Evolutionary conservation across 2,329 filamentous ascomycete species (phyloP), one percentile per base, ranked within the genome.

Genomic region (Xylaria digitata): DNA sequence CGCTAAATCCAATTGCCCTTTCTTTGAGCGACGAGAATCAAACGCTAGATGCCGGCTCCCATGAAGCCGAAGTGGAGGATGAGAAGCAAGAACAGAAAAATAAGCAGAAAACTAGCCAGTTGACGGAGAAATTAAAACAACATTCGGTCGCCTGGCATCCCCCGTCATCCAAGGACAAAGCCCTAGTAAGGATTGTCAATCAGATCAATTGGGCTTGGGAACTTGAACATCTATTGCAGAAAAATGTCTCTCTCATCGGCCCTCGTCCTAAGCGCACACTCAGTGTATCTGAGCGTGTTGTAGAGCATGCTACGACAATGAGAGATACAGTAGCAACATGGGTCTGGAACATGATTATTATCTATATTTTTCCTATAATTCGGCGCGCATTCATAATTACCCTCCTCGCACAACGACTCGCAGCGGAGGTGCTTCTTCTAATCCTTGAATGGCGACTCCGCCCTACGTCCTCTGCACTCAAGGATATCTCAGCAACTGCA

Each of bases 151-250:
- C 92, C 61, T 89, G 89, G 71, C 92, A 92, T 75, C 82, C 87
- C 2, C 88, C 90, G 2, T 96, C 95, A 1, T 87, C 90, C 66
- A 95, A 97, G 74, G 96, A 99, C 78, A 86, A 89, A 68, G 91
- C 92, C 1, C 83, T 99, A 34, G 86, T 90, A 4, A 89, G 88
- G 63, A 94, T 98, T 65, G 87, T 97, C 71, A 93, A 94, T 73
- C 95, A 98, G 80, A 91, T 98, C 77, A 99, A 99, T 76, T 99
- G 96, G 85, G 93, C 94, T 0, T 94, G 90, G 82, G 96, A 99
- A 79, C 85, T 99, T 64, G 91, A 96, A 69, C 86, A 89, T 72
- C 83, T 97, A 45, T 83, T 99, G 72, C 93, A 97, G 74, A 95
- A 92, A 76, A 99, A 98, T 74, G 92, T 94, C 49, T 89, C 90